Evolutionary conservation across 2,329 filamentous ascomycete species (phyloP).

Genomic region (Gyromitra esculenta): DNA sequence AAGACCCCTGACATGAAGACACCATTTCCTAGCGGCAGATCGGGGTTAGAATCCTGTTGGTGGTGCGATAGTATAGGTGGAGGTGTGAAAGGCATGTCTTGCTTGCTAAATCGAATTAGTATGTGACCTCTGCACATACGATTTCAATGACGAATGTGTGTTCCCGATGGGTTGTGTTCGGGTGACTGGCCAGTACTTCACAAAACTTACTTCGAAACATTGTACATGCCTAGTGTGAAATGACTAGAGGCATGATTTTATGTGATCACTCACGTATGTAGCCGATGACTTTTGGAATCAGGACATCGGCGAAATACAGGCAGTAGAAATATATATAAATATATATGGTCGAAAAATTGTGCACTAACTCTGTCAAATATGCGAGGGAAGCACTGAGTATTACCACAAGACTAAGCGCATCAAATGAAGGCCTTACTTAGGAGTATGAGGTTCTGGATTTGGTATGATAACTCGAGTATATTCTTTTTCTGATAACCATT

Average conservation of each 20-base stretch:
- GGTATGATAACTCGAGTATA: neutral
- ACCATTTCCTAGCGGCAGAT: conserved; percentile 38
- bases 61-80: conserved; percentile 20
- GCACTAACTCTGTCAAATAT: conserved; percentile 21
- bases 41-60: conserved; percentile 43
- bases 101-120: conserved; percentile 45
- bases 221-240: conserved; percentile 21
- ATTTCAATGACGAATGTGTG: conserved; percentile 31
- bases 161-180: conserved; percentile 29
- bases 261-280: conserved; percentile 25
- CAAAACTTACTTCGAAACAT: conserved; percentile 23
- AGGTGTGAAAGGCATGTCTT: conserved; percentile 29
- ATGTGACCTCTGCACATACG: conserved; percentile 36
- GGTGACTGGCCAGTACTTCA: conserved; percentile 38
- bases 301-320: conserved; percentile 4
- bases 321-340: conserved; percentile 7
- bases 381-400: conserved; percentile 12
- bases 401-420: conserved; percentile 19
- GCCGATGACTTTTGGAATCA: conserved; percentile 23
- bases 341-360: conserved; percentile 27
- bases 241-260: conserved; percentile 10
- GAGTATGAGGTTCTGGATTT: neutral
- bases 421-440: conserved; percentile 1
- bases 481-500: conserved; percentile 15
- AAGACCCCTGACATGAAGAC: conserved; percentile 34